A percentile compares a stretch with the other conserved stretches of the same genome.
Evolutionary conservation across 2,329 filamentous ascomycete species (phyloP).

Genomic region (Raffaelea ambrosiae): DNA sequence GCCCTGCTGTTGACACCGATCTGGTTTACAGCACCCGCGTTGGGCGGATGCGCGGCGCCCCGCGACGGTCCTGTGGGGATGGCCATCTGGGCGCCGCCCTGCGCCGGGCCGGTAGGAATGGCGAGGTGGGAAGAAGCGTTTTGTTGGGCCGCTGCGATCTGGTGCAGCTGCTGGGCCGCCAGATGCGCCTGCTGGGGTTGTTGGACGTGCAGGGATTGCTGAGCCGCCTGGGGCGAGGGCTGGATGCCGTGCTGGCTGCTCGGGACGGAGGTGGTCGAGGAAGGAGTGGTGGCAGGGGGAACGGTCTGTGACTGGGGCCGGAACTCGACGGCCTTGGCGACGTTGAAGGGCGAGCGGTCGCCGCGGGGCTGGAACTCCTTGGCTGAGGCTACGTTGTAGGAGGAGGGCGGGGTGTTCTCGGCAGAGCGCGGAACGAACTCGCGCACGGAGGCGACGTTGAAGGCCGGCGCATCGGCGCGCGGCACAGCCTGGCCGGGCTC

Average conservation of each 20-base stretch:
- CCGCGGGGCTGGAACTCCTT: conserved; percentile 11
- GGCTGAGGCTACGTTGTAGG: conserved; percentile 7
- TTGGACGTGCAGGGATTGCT: neutral
- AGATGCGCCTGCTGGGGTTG: conserved; percentile 3
- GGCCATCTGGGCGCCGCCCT: conserved; percentile 1
- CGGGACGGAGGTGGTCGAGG: conserved; percentile 3
- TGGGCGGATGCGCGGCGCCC: neutral
- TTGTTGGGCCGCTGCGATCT: neutral
- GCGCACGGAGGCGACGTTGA: conserved; percentile 48
- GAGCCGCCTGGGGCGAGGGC: conserved; percentile 6
- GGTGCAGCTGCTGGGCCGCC: neutral
- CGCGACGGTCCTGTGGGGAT: conserved; percentile 12
- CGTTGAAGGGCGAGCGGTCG: conserved; percentile 14
- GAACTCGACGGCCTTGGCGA: conserved; percentile 14
- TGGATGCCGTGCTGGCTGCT: neutral
- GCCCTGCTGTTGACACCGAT: neutral
- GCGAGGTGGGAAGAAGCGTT: neutral
- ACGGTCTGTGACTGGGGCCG: conserved; percentile 9
- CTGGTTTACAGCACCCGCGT: neutral
- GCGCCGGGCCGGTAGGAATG: conserved; percentile 8
- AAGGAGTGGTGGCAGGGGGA: conserved; percentile 5
- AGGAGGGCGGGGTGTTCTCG: conserved; percentile 4
- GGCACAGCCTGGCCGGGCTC: conserved; percentile 5
- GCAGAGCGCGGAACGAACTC: conserved; percentile 22
- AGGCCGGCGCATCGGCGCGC: conserved; percentile 22